Conservation (phyloP, 1,284 basidiomycete species). For the Waitea zeae region DNA sequence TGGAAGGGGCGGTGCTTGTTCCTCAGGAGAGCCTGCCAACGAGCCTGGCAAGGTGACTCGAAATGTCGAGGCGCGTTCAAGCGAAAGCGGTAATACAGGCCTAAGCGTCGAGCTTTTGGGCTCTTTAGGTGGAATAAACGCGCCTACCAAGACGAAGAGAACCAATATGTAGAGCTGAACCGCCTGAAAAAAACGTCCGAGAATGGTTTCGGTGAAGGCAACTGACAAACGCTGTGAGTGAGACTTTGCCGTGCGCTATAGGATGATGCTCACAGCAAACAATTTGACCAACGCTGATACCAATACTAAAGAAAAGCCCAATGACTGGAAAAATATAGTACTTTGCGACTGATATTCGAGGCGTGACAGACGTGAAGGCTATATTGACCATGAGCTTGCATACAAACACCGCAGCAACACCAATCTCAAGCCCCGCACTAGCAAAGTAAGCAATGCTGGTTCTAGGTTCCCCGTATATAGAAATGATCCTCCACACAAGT, state of each 20-base stretch:
- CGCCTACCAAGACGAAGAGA: conserved; percentile 32
- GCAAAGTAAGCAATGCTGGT: conserved; percentile 37
- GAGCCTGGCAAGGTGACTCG: no score
- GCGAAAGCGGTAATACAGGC: no score
- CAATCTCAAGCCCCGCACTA: conserved; percentile 37
- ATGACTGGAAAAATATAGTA: conserved; percentile 33
- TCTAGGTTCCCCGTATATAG: conserved; percentile 18
- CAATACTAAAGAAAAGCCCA: conserved; percentile 32
- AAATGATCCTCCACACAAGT: conserved; percentile 41
- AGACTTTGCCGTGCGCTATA: conserved; percentile 5
- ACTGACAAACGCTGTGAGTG: conserved; percentile 20
- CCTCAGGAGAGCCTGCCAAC: no score
- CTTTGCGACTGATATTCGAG: conserved; percentile 25
- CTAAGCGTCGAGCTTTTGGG: no score
- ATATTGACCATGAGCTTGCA: conserved; percentile 45
- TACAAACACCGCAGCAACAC: conserved; percentile 38
- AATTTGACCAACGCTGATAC: conserved; percentile 37
- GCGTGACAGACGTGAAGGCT: conserved; percentile 20
- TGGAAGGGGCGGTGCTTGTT: no score
- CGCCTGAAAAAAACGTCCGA: conserved; percentile 56
- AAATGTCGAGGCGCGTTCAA: no score
- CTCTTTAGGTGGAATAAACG: no score
- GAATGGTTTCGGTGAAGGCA: conserved; percentile 45
- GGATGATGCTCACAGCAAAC: conserved; percentile 31
- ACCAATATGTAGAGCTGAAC: conserved; percentile 47